Conservation (phyloP, 768 basidiomycete species). For the Kwoniella sp. region DNA sequence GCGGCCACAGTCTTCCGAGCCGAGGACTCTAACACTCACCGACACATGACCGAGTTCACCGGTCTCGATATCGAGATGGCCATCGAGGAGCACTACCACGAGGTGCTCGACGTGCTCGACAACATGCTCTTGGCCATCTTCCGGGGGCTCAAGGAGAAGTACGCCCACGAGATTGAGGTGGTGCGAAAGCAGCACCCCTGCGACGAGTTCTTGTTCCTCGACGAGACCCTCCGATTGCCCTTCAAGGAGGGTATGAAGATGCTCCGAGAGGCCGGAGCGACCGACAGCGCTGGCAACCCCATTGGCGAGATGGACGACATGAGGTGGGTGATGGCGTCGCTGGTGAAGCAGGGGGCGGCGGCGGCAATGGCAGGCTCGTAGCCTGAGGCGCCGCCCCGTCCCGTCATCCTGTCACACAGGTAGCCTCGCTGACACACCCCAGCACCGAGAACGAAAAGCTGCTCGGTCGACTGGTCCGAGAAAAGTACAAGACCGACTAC, state of each 20-base stretch:
- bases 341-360: too few species aligned
- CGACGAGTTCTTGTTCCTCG: conserved; percentile 91
- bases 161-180: conserved; percentile 73
- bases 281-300: conserved; percentile 42
- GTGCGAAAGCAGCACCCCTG: conserved; percentile 85
- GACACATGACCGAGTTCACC: conserved; percentile 97
- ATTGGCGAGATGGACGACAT: conserved; percentile 81
- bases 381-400: too few species aligned
- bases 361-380: too few species aligned
- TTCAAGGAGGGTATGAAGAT: conserved; percentile 85
- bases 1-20: conserved; percentile 80
- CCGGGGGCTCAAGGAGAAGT: conserved; percentile 69
- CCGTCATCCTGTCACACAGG: too few species aligned
- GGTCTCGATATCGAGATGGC: conserved; percentile 99
- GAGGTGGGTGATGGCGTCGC: conserved; percentile 54
- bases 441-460: conserved; percentile 95
- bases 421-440: conserved; percentile 7
- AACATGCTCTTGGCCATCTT: conserved; percentile 81
- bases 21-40: conserved; percentile 93
- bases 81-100: conserved; percentile 98
- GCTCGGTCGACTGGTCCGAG: conserved; percentile 81
- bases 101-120: conserved; percentile 89
- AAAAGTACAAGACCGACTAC: conserved; percentile 95
- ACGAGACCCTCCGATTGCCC: conserved; percentile 77
- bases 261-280: conserved; percentile 71